Percentiles rank a stretch among this genome's conserved stretches.
These are phyloP conservation scores for Colletotrichum noveboracense DNA, from an alignment of 2,329 filamentous ascomycete species.

Conservation along the genomic window DNA sequence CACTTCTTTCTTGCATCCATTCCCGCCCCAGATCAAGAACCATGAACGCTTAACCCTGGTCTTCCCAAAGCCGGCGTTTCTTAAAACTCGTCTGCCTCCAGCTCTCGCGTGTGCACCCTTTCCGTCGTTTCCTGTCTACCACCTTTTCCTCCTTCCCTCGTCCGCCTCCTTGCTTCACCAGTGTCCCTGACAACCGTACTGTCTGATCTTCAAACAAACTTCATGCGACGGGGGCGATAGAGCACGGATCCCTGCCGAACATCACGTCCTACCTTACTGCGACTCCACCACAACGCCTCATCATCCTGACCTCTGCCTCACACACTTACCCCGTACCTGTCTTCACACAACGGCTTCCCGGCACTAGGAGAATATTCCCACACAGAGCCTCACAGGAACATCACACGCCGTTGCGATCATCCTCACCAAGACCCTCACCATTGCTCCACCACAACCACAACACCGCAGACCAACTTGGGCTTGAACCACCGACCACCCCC, in stretches of 20 bases:
- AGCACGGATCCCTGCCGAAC: conserved; percentile 25
- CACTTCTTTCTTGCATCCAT: conserved; percentile 19
- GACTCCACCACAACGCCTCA: conserved; percentile 20
- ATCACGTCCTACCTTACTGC: conserved; percentile 17
- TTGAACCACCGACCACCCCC: conserved; percentile 1
- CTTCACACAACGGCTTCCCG: conserved; percentile 12
- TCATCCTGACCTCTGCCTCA: conserved; percentile 16
- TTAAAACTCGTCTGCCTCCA: conserved; percentile 33
- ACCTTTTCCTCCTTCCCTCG: conserved; percentile 35
- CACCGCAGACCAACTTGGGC: neutral
- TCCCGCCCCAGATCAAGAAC: neutral
- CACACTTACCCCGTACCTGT: neutral
- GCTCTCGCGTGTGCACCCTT: conserved; percentile 18
- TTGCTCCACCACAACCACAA: conserved; percentile 5
- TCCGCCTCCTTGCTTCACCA: conserved; percentile 33
- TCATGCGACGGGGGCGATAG: conserved; percentile 31
- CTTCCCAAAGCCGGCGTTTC: conserved; percentile 15
- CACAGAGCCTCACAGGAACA: conserved; percentile 19
- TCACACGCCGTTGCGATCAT: neutral
- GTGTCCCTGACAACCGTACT: conserved; percentile 28
- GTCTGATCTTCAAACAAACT: conserved; percentile 41
- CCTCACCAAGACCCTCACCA: neutral
- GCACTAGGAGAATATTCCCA: conserved; percentile 10
- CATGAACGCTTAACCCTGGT: neutral
- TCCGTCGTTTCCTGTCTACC: conserved; percentile 21